Evolutionary conservation across 2,329 filamentous ascomycete genomes (phyloP), one percentile per base, ranked within the genome.

Genomic region (Diplodia corticola): DNA sequence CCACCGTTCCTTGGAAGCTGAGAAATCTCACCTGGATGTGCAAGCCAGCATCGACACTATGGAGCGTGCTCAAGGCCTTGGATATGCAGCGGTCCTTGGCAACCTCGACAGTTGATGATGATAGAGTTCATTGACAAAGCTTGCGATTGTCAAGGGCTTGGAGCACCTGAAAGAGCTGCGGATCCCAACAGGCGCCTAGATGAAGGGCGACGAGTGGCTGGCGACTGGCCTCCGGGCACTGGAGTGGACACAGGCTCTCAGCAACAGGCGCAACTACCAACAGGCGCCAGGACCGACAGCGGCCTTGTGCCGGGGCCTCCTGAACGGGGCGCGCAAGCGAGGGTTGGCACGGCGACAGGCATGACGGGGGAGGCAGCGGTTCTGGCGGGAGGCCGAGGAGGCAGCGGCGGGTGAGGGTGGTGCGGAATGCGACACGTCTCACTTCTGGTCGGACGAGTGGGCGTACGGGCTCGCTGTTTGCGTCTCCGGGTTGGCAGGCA

Each of bases 121-220:
- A 51, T 10, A 30, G 30, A 51, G 22, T 12, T 26, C 49, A 5
- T 13, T 51, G 24, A 51, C 49, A 4, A 51, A 26, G 26, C 22
- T 51, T 3, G 49, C 49, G 49, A 15, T 51, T 24, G 49, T 57
- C 22, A 7, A 5, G 2, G 33, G 13, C 20, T 20, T 57, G 20
- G n/a, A 10, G 22, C 22, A 24, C 5, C 15, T 61, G 35, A 6
- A 30, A 22, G 46, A 46, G 35, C 26, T 46, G 22, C 20, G 46
- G 12, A 24, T 20, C 79, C 80, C 83, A 85, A 85, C 51, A 88
- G 77, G 55, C 83, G 53, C 86, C 68, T 20, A 2, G 4, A 6
- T 9, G n/a, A n/a, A n/a, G n/a, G 28, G 24, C 28, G 83, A 54
- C 4, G 20, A 15, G 7, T 15, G 20, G 20, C 53, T 57, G 53